phyloP scores from a whole-genome alignment of 345 rosid species.

The Citrus maxima region DNA sequence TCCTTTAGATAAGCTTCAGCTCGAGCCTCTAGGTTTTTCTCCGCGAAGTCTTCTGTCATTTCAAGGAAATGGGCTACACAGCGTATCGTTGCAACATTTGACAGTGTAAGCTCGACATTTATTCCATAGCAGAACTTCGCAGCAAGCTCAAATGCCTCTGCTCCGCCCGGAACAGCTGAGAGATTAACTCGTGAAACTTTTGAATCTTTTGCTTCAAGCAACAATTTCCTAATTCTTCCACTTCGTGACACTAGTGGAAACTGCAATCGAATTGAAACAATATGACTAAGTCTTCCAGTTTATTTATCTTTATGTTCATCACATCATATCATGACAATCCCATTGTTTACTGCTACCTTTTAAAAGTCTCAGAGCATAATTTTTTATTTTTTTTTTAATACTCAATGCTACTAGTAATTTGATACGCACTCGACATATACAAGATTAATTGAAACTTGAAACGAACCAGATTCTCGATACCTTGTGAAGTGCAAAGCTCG shows the following conservation, averaged over 20 bases:
- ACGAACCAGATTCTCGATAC: conserved; percentile 31
- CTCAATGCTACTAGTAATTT: background rate
- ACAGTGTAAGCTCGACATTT: conserved; percentile 59
- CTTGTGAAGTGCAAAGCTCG: conserved; percentile 91
- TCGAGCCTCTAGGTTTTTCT: conserved; percentile 65
- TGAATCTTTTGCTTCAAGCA: conserved; percentile 68
- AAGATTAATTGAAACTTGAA: background rate
- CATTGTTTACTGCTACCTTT: too few relatives aligned
- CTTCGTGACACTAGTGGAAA: conserved; percentile 94
- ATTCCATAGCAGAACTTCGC: conserved; percentile 98
- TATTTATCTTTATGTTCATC: background rate
- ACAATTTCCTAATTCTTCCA: conserved; percentile 72
- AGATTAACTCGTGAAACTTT: conserved; percentile 60
- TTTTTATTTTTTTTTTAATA: background rate
- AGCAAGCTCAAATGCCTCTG: conserved; percentile 88
- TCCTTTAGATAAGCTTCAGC: conserved; percentile 69
- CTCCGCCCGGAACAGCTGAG: conserved; percentile 68
- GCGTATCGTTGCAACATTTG: conserved; percentile 65
- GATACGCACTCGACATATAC: background rate
- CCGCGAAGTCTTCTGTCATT: conserved; percentile 85
- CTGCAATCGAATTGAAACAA: conserved; percentile 35
- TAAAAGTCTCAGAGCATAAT: background rate
- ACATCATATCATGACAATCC: too few relatives aligned
- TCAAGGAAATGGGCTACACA: conserved; percentile 82
- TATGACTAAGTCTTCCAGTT: background rate